Conservation (phyloP, 306 rosid genomes). For the Cyamopsis tetragonoloba region DNA sequence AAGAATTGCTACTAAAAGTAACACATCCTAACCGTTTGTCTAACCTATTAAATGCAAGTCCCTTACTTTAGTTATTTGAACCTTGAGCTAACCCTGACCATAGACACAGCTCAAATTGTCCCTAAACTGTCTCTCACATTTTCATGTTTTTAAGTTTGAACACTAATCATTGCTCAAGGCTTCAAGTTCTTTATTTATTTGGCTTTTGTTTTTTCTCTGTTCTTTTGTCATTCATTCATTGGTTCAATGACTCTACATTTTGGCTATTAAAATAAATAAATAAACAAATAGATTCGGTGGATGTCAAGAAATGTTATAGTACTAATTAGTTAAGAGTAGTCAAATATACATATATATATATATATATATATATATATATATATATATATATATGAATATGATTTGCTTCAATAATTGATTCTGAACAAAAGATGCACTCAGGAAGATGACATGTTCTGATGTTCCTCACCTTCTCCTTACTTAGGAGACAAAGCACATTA, state of each 20-base stretch:
- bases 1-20: too few relatives aligned
- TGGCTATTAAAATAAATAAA: not conserved
- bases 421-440: not conserved
- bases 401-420: slow-evolving; percentile 20
- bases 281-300: not conserved
- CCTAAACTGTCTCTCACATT: not conserved
- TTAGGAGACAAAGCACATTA: slow-evolving; percentile 19
- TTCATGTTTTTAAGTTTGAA: not conserved
- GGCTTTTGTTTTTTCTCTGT: not conserved
- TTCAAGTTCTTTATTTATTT: not conserved
- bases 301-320: not conserved
- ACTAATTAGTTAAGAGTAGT: not conserved
- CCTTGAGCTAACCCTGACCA: too few relatives aligned
- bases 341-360: not conserved
- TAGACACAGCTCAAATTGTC: not conserved
- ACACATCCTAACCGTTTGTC: too few relatives aligned
- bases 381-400: not conserved
- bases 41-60: too few relatives aligned
- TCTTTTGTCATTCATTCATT: not conserved
- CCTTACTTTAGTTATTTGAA: too few relatives aligned
- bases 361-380: not conserved
- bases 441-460: slow-evolving; percentile 27
- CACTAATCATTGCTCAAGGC: not conserved
- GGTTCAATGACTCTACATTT: not conserved
- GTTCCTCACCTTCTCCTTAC: slow-evolving; percentile 3